Evolutionary conservation across 2,329 filamentous ascomycete genomes (phyloP).

Genomic region (Colletotrichum sublineola): DNA sequence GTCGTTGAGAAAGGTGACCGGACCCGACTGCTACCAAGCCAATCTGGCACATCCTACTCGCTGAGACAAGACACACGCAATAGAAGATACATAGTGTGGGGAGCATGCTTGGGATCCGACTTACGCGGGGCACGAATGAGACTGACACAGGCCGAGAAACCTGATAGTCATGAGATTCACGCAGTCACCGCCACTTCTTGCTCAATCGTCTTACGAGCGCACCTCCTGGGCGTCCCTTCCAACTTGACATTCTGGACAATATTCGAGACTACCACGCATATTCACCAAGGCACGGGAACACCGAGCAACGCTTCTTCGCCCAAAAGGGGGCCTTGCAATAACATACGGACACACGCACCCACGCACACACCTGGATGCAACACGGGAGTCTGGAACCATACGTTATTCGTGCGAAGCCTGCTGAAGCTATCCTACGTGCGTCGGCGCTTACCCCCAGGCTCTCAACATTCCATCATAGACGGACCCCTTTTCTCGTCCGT

Average conservation of each 20-base stretch:
- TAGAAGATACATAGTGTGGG: constrained; percentile 29
- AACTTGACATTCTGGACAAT: constrained; percentile 15
- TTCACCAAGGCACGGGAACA: constrained; percentile 9
- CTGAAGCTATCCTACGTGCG: constrained; percentile 42
- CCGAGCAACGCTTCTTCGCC: constrained; percentile 15
- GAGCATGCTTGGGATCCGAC: constrained; percentile 21
- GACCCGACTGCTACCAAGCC: constrained; percentile 12
- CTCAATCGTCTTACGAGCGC: background rate
- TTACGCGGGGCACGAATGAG: constrained; percentile 33
- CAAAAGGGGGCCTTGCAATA: background rate
- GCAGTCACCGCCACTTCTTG: constrained; percentile 41
- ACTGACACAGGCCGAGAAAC: constrained; percentile 28
- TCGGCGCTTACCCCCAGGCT: constrained; percentile 40
- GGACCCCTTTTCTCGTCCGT: constrained; percentile 35
- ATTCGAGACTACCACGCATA: background rate
- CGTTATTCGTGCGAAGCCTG: constrained; percentile 40
- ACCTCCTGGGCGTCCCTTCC: constrained; percentile 13
- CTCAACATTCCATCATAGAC: constrained; percentile 39
- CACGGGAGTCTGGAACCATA: constrained; percentile 18
- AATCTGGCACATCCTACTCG: constrained; percentile 26
- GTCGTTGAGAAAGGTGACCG: constrained; percentile 27
- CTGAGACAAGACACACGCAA: constrained; percentile 26
- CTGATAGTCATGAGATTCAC: constrained; percentile 38
- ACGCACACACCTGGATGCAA: background rate
- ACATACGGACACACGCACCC: background rate